Percentiles rank a stretch among this genome's conserved stretches.
These are phyloP conservation scores for Yamadazyma sp. DNA, from an alignment of 805 yeast species.

Conservation along the genomic window DNA sequence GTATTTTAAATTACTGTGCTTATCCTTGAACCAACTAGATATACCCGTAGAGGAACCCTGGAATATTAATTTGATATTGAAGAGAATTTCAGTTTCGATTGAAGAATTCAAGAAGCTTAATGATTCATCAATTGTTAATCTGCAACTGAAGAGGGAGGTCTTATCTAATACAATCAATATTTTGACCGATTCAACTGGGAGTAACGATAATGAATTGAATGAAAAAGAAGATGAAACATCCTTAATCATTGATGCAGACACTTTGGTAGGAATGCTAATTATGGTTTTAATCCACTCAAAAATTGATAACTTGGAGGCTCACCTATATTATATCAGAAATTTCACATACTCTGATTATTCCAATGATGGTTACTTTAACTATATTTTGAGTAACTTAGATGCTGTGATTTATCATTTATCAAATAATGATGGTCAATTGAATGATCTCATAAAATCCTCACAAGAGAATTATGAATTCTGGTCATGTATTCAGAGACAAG, in stretches of 20 bases:
- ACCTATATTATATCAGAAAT: constrained; percentile 60
- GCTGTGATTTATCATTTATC: constrained; percentile 68
- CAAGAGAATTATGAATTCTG: constrained; percentile 51
- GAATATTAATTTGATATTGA: constrained; percentile 31
- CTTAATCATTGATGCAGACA: constrained; percentile 71
- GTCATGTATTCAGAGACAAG: constrained; percentile 41
- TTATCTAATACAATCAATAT: constrained; percentile 51
- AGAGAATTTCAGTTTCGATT: constrained; percentile 50
- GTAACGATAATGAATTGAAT: constrained; percentile 1
- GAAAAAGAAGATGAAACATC: constrained; percentile 6
- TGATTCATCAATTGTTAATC: constrained; percentile 36
- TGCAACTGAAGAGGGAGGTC: constrained; percentile 45
- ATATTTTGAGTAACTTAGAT: constrained; percentile 79
- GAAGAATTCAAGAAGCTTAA: constrained; percentile 47
- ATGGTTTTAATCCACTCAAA: constrained; percentile 66
- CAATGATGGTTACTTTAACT: constrained; percentile 63
- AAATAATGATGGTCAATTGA: constrained; percentile 19
- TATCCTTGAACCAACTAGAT: constrained; percentile 53
- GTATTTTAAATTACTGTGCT: constrained; percentile 33
- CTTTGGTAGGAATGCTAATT: constrained; percentile 67
- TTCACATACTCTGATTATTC: constrained; percentile 42
- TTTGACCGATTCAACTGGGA: constrained; percentile 33
- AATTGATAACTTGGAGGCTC: constrained; percentile 57
- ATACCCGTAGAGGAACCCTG: constrained; percentile 40
- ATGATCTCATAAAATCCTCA: constrained; percentile 40